These are phyloP conservation scores for Purshia tridentata DNA, from an alignment of 306 rosid species.

Conservation along the genomic window DNA sequence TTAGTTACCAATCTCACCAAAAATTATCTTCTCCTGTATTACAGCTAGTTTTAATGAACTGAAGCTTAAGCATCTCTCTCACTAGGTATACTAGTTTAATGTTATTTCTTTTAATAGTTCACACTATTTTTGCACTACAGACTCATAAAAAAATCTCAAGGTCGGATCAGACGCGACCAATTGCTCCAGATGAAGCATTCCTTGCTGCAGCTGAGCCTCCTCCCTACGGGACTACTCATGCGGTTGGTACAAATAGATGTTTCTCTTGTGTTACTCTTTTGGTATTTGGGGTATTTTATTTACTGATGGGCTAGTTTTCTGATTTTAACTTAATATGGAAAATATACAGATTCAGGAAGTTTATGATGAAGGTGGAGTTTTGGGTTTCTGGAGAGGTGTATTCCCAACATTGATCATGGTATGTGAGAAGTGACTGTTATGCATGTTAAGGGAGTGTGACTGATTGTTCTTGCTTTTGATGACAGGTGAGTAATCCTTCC, in stretches of 20 bases:
- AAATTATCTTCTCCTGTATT: not conserved
- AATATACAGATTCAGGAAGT: slow-evolving; percentile 72
- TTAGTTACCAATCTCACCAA: not conserved
- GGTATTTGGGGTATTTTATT: not conserved
- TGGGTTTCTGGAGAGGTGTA: slow-evolving; percentile 95
- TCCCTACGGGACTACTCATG: slow-evolving; percentile 65
- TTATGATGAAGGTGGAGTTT: slow-evolving; percentile 72
- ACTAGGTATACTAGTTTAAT: not conserved
- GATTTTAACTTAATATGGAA: not conserved
- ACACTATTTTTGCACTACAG: slow-evolving; percentile 40
- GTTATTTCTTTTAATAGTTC: not conserved
- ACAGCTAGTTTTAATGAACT: not conserved
- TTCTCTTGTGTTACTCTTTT: not conserved
- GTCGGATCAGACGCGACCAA: slow-evolving; percentile 30
- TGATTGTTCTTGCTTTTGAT: slow-evolving; percentile 43
- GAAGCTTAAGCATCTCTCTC: not conserved
- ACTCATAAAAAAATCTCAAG: slow-evolving; percentile 58
- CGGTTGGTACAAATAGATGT: slow-evolving; percentile 47
- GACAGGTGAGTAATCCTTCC: slow-evolving; percentile 96
- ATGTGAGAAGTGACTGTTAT: slow-evolving; percentile 41
- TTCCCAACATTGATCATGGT: slow-evolving; percentile 91
- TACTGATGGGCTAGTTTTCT: not conserved
- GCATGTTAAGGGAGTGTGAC: slow-evolving; percentile 23
- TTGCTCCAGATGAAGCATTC: slow-evolving; percentile 38
- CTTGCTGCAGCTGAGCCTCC: slow-evolving; percentile 57